Evolutionary conservation across 129 eudicot genomes (phyloP), one percentile per base, ranked within the genome.

Genomic region (Chrysanthemum seticuspe): DNA sequence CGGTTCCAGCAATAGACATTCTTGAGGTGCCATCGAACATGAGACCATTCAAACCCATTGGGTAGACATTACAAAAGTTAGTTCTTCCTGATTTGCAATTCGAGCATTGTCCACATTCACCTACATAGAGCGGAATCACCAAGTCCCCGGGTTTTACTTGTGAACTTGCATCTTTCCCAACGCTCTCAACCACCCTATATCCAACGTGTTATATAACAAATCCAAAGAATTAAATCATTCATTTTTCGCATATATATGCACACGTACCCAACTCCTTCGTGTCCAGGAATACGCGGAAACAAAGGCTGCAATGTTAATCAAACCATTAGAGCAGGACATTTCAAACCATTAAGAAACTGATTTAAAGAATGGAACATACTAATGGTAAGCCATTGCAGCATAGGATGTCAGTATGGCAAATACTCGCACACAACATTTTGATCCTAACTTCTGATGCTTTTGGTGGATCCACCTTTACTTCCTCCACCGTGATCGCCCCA

Each of bases 221-320:
- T 11, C 0, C 10, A 14, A 18, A 66, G 14, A 56, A 3, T 55
- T 5, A 9, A 0, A 9, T 3, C 51, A 21, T 31, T 10, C 12
- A n/a, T 13, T 40, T 40, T 40, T 40, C 2, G 1, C 2, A 40
- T 5, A 34, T 34, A 34, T 34, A 34, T 34, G 13, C 54, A 25
- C 6, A 63, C 55, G 21, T 77, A 86, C 91, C 88, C 86, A 10
- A 81, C 91, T 10, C 91, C 91, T 86, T 86, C 91, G 5, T 86
- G 88, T 54, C 91, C 91, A 57, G 80, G 86, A 66, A 83, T 67
- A 16, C 91, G 86, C 14, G 86, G 88, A 58, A 83, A 86, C 47
- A 83, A 34, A 55, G 88, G 91, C 88, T 86, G 73, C 27, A 60
- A 72, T 54, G 31, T 14, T 7, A 66, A 54, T 50, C 56, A 52